Base-by-base conservation (phyloP, 2,329 filamentous ascomycete species). In the Dactylella cylindrospora region DNA sequence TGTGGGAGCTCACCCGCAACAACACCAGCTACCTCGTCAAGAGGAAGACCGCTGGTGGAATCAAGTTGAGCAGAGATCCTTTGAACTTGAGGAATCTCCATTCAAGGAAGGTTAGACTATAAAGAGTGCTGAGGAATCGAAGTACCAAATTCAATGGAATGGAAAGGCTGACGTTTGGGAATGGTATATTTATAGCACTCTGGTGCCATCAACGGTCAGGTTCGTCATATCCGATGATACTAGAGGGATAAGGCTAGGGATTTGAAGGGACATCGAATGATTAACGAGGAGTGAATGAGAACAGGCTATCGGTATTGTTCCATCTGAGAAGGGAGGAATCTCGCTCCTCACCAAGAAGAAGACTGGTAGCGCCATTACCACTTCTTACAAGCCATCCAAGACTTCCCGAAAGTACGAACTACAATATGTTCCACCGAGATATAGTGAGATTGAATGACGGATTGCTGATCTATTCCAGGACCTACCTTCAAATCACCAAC, bases 21-120 rank as follows among this genome's bases (percentile, higher is more conserved):
- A 84, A 89, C 79, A 95, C 94, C 80, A 78, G 88, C 75, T 95
- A 80, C 83, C 85, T 95, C 75, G 87, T 91, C 76, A 95, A 95
- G 86, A 86, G 88, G 79, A 85, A 83, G 75, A 77, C 78, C 71
- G 80, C 79, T 73, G 90, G 88, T 73, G 87, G 88, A 75, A 79
- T 86, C 71, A 86, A 88, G 78, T 89, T 97, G 82, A 96, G 91
- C 71, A 85, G 88, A 71, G 91, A 97, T 75, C 88, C 90, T 71
- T 78, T 95, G 70, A 97, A 97, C 84, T 78, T 96, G 77, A 81
- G 79, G 76, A 96, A 96, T 85, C 79, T 85, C 78, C 85, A 94
- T 80, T 84, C 82, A 71, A 86, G 88, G 79, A 96, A 94, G 85
- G 88, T 93, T 52, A 41, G 59, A 50, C 31, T 38, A 28, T 12